These are phyloP conservation scores for Talaromyces proteolyticus DNA, from an alignment of 495 filamentous ascomycete genomes.

Conservation along the genomic window DNA sequence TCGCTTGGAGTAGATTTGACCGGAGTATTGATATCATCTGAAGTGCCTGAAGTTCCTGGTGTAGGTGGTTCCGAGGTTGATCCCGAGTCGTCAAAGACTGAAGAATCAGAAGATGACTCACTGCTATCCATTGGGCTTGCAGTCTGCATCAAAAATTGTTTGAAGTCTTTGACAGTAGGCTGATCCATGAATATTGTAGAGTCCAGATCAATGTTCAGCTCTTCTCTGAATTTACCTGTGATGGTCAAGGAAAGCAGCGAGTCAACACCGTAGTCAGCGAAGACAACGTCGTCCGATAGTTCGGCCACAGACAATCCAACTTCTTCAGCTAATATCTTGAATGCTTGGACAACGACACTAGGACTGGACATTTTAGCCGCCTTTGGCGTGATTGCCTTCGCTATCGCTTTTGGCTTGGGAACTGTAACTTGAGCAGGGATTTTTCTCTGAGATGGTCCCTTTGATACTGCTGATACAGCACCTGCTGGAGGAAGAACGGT, in stretches of 20 bases:
- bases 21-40: neutral
- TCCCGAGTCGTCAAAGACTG: slow-evolving; percentile 2
- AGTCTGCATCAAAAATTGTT: slow-evolving; percentile 11
- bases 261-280: slow-evolving; percentile 45
- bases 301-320: slow-evolving; percentile 33
- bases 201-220: slow-evolving; percentile 25
- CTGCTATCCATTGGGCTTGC: neutral
- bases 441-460: slow-evolving; percentile 17
- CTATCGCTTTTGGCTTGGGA: slow-evolving; percentile 29
- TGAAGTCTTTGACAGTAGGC: slow-evolving; percentile 45
- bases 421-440: slow-evolving; percentile 25
- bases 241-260: slow-evolving; percentile 42
- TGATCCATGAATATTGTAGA: slow-evolving; percentile 46
- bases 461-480: slow-evolving; percentile 18
- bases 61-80: neutral
- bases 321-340: slow-evolving; percentile 38
- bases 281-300: slow-evolving; percentile 22
- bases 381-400: slow-evolving; percentile 24
- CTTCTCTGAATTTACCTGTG: slow-evolving; percentile 27
- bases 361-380: slow-evolving; percentile 15
- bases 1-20: neutral
- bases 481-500: slow-evolving; percentile 56
- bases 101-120: slow-evolving; percentile 1
- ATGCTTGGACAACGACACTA: slow-evolving; percentile 18
- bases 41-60: slow-evolving; percentile 1